These are phyloP conservation scores for Globisporangium takayamanum DNA, from an alignment of 352 stramenopile genomes.

Conservation along the genomic window DNA sequence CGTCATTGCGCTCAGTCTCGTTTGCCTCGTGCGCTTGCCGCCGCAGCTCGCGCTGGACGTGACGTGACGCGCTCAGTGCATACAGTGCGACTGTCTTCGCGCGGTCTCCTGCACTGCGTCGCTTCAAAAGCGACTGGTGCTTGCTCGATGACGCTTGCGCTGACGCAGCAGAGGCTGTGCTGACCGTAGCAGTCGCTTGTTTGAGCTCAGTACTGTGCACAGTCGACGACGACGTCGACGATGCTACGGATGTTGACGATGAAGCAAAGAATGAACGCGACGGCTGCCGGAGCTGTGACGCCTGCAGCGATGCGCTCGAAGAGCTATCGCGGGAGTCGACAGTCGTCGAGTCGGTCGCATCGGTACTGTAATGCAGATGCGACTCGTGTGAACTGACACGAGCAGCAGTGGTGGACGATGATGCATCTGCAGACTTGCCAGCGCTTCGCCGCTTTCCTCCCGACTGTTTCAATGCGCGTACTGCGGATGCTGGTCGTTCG, in stretches of 20 bases:
- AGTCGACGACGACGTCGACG: background rate
- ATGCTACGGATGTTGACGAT: slow-evolving; percentile 2
- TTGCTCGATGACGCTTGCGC: background rate
- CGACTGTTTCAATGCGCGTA: background rate
- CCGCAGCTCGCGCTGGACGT: background rate
- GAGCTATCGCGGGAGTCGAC: background rate
- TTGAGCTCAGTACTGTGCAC: background rate
- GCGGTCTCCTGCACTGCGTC: background rate
- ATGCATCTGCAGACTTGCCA: background rate
- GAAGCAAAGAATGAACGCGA: slow-evolving; percentile 14
- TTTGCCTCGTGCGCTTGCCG: too few relatives aligned
- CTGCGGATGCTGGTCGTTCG: background rate
- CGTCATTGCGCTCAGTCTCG: too few relatives aligned
- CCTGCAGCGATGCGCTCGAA: background rate
- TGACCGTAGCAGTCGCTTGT: too few relatives aligned
- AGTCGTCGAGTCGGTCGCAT: background rate
- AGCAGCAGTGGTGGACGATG: background rate
- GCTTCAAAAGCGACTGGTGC: background rate
- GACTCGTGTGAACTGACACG: background rate
- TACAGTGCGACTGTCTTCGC: background rate
- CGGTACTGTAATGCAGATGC: background rate
- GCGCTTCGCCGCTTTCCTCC: background rate
- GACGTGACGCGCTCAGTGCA: background rate
- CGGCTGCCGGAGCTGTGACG: slow-evolving; percentile 14
- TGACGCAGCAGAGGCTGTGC: too few relatives aligned